Conservation (phyloP, 106 monocot genomes). For the Iris macrosiphon region DNA sequence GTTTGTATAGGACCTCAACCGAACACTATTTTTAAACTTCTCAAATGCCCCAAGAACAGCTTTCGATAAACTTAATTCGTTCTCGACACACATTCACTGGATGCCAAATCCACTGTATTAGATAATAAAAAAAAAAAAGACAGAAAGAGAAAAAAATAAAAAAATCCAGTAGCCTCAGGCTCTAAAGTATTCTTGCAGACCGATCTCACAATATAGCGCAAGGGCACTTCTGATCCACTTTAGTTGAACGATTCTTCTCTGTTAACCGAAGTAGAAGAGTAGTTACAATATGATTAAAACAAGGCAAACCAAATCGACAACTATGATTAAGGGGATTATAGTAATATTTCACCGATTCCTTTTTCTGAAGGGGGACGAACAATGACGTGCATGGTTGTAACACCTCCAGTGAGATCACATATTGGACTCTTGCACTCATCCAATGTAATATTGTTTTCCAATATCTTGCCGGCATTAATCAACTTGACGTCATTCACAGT, state of each 20-base stretch:
- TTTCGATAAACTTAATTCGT: too few relatives aligned
- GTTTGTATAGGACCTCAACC: too few relatives aligned
- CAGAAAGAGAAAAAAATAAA: too few relatives aligned
- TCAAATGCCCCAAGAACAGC: too few relatives aligned
- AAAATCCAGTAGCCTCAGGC: too few relatives aligned
- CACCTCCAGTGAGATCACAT: conserved; percentile 44
- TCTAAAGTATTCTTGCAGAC: too few relatives aligned
- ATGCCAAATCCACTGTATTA: too few relatives aligned
- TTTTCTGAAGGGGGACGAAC: conserved; percentile 36
- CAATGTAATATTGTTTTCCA: conserved; percentile 62
- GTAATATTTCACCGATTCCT: conserved; percentile 27
- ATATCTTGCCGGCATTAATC: conserved; percentile 62
- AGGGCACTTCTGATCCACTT: not conserved
- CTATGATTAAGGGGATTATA: not conserved
- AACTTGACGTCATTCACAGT: conserved; percentile 60
- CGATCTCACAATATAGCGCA: conserved; percentile 2
- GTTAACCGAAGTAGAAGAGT: not conserved
- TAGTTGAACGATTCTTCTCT: conserved; percentile 6
- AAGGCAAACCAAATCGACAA: not conserved
- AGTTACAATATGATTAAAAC: not conserved
- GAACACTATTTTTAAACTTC: too few relatives aligned
- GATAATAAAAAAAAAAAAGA: too few relatives aligned
- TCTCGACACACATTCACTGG: too few relatives aligned
- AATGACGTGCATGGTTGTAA: conserved; percentile 67
- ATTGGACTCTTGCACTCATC: conserved; percentile 50